Evolutionary conservation across 441 rosid species (phyloP), one percentile per base, ranked within the genome.

Genomic region (Capsella rubella): DNA sequence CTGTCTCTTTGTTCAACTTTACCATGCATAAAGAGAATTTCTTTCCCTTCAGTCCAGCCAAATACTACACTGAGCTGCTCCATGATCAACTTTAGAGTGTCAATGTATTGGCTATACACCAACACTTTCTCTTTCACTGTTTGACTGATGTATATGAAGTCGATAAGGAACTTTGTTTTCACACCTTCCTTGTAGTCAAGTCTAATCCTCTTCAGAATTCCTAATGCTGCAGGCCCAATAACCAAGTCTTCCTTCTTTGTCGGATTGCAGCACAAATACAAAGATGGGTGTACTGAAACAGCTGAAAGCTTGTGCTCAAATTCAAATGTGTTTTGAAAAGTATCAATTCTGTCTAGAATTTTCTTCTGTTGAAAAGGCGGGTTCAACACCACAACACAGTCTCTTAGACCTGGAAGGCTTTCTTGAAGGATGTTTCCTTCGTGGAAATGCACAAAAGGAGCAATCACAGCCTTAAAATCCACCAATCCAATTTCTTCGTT

Each of bases 401-500:
- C 85, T 73, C 78, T 80, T 81, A 87, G 82, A 31, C 97, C 97
- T 1, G 90, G 95, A 64, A 94, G 99, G 32, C 69, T 80, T 43
- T 85, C 78, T 58, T 72, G 79, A 12, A 88, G 86, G 34, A 88
- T 84, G 5, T 52, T 78, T 1, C 97, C 99, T 78, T 77, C 80
- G 66, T 95, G 84, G 27, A 91, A 82, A 74, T 92, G 91, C 69
- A 90, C 97, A 74, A 89, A 89, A 27, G 90, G 90, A 18, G 79
- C 71, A 37, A 92, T 85, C 69, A 78, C 32, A 21, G 10, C 47
- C 67, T 55, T 83, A 45, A 51, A 49, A 53, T 72, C 77, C 74
- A 28, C 51, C 72, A 70, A 86, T 82, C 25, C 81, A 57, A 42
- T 50, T 71, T 15, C 85, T 83, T 69, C 78, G 39, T 54, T 84